These are phyloP conservation scores for Ogataea hybrid DNA, from an alignment of 1,139 yeast genomes.

Conservation along the genomic window DNA sequence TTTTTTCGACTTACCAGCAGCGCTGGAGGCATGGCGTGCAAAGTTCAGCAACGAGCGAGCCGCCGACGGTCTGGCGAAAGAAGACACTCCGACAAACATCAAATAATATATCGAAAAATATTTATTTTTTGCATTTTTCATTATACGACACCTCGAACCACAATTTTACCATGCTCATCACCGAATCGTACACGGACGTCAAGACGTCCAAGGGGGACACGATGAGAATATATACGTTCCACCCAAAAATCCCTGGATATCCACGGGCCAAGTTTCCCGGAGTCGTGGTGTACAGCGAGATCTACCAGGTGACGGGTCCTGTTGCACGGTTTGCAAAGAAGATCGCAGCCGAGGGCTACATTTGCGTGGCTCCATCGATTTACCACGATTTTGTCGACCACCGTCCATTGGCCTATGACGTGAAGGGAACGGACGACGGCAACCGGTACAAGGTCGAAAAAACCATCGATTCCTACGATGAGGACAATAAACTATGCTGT, in stretches of 20 bases:
- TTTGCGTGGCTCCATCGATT: slow-evolving; percentile 74
- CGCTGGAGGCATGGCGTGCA: slow-evolving; percentile 2
- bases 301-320: slow-evolving; percentile 77
- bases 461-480: slow-evolving; percentile 72
- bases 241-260: slow-evolving; percentile 68
- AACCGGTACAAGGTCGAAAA: slow-evolving; percentile 65
- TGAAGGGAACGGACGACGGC: slow-evolving; percentile 73
- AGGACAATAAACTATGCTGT: slow-evolving; percentile 63
- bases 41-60: not conserved
- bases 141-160: slow-evolving; percentile 4
- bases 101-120: not conserved
- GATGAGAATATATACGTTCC: slow-evolving; percentile 63
- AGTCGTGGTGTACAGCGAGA: slow-evolving; percentile 75
- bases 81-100: slow-evolving; percentile 4
- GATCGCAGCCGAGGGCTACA: slow-evolving; percentile 78
- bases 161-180: slow-evolving; percentile 52
- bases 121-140: not conserved
- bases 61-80: not conserved
- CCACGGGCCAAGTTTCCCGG: slow-evolving; percentile 80
- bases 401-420: slow-evolving; percentile 69
- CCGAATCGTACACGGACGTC: slow-evolving; percentile 65
- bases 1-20: slow-evolving; percentile 7
- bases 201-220: slow-evolving; percentile 64
- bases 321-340: slow-evolving; percentile 74
- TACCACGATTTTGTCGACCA: slow-evolving; percentile 71